A percentile compares a stretch with the other conserved stretches of the same genome.
Evolutionary conservation across 176 grass and related monocot species (phyloP).

Genomic region (Raddia distichophylla): DNA sequence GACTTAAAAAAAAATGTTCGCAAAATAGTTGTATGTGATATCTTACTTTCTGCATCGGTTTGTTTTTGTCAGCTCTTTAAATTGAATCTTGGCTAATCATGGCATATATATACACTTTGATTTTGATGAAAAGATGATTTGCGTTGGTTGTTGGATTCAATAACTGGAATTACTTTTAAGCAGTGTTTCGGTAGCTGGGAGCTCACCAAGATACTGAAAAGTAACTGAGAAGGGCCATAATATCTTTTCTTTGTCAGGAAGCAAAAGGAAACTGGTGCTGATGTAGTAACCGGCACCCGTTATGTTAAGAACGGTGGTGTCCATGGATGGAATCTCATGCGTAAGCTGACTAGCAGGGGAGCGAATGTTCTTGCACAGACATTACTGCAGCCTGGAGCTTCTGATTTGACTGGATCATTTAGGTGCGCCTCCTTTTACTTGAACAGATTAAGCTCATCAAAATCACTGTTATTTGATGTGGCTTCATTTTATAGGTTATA

Average conservation of each 20-base stretch:
- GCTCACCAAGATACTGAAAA: slow-evolving; percentile 11
- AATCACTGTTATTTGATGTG: background rate
- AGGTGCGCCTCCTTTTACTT: slow-evolving; percentile 48
- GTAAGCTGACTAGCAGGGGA: slow-evolving; percentile 94
- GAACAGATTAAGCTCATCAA: background rate
- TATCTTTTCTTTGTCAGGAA: slow-evolving; percentile 54
- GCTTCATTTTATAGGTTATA: slow-evolving; percentile 69
- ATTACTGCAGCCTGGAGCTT: slow-evolving; percentile 84
- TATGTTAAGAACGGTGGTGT: slow-evolving; percentile 92
- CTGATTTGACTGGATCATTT: slow-evolving; percentile 94
- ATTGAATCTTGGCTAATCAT: background rate
- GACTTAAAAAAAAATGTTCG: background rate
- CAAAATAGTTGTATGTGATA: slow-evolving; percentile 4
- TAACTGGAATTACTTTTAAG: slow-evolving; percentile 18
- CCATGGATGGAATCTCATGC: slow-evolving; percentile 97
- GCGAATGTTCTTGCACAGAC: slow-evolving; percentile 99
- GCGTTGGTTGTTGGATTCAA: background rate
- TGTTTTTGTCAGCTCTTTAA: slow-evolving; percentile 15
- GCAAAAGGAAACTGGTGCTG: slow-evolving; percentile 83
- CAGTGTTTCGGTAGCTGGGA: background rate
- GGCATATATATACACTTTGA: background rate
- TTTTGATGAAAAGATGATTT: background rate
- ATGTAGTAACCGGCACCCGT: slow-evolving; percentile 85
- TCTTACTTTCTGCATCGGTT: background rate
- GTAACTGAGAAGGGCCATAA: background rate